A percentile compares a stretch with the other conserved stretches of the same genome.
phyloP scores from a whole-genome alignment of 805 yeast genomes.

The Blastobotrys chiropterorum region DNA sequence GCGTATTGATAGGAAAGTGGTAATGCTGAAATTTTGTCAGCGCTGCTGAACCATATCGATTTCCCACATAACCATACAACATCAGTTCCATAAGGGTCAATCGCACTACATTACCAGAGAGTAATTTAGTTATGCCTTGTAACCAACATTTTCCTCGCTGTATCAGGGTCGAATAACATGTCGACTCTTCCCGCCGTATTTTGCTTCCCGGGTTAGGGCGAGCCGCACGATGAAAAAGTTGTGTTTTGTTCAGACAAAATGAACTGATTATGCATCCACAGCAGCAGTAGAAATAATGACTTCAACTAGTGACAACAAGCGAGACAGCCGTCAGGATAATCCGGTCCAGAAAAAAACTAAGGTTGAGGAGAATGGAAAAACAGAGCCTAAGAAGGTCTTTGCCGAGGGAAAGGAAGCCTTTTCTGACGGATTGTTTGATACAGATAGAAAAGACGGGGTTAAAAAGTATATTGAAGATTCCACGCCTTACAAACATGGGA shows the following conservation, averaged over 20 bases:
- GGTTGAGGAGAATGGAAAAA: conserved; percentile 1
- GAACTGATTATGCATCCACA: conserved; percentile 2
- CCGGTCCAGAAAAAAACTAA: neutral
- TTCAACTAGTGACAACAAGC: too few relatives aligned
- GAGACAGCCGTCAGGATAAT: neutral
- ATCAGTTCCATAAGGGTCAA: too few relatives aligned
- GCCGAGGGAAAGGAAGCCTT: conserved; percentile 5
- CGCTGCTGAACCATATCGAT: too few relatives aligned
- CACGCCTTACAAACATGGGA: conserved; percentile 87
- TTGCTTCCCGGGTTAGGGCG: neutral
- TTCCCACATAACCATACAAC: too few relatives aligned
- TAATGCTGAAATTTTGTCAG: too few relatives aligned
- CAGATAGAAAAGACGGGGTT: conserved; percentile 9
- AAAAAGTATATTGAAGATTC: conserved; percentile 40
- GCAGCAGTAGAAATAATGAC: too few relatives aligned
- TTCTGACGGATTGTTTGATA: conserved; percentile 13
- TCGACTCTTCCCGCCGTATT: too few relatives aligned
- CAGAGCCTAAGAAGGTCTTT: conserved; percentile 1
- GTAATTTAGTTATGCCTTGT: too few relatives aligned
- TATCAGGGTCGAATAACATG: too few relatives aligned
- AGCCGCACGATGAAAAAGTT: neutral
- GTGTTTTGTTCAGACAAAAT: conserved; percentile 2
- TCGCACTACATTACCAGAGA: too few relatives aligned
- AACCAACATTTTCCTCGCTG: too few relatives aligned
- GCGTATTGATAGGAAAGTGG: too few relatives aligned